These are phyloP conservation scores for Pezicula carpinea DNA, from an alignment of 2,329 filamentous ascomycete species.

Conservation along the genomic window DNA sequence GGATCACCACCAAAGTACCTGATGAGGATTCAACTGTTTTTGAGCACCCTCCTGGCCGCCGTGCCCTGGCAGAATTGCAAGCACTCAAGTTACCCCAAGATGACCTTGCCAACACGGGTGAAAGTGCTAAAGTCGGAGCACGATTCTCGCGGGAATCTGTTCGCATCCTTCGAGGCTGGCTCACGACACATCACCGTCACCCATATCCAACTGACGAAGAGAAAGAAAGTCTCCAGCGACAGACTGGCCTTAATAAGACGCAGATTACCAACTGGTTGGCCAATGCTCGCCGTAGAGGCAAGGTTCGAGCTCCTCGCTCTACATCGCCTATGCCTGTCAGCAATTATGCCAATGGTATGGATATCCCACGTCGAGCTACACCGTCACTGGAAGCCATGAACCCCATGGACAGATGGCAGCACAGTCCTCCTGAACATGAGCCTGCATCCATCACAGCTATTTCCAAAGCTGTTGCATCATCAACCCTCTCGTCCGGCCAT, in stretches of 20 bases:
- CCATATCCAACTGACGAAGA: slow-evolving; percentile 88
- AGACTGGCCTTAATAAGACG: slow-evolving; percentile 74
- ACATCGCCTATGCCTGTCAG: slow-evolving; percentile 63
- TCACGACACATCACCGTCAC: slow-evolving; percentile 72
- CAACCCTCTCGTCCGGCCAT: slow-evolving; percentile 47
- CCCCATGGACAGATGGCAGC: slow-evolving; percentile 64
- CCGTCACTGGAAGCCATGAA: slow-evolving; percentile 52
- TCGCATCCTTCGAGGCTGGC: slow-evolving; percentile 79
- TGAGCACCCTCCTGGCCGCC: slow-evolving; percentile 8
- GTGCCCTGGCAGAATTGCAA: slow-evolving; percentile 15
- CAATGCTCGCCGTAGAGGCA: slow-evolving; percentile 79
- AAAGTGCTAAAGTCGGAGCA: slow-evolving; percentile 59
- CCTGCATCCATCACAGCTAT: slow-evolving; percentile 61
- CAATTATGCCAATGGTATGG: slow-evolving; percentile 59
- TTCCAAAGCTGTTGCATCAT: slow-evolving; percentile 52
- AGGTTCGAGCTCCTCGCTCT: slow-evolving; percentile 63
- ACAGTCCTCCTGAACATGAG: slow-evolving; percentile 66
- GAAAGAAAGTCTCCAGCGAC: slow-evolving; percentile 71
- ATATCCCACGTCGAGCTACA: slow-evolving; percentile 63
- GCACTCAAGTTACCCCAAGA: slow-evolving; percentile 44
- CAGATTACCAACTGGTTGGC: slow-evolving; percentile 93
- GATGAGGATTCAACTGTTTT: slow-evolving; percentile 1
- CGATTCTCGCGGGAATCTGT: slow-evolving; percentile 78
- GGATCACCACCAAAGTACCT: slow-evolving; percentile 2
- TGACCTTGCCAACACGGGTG: slow-evolving; percentile 46